Conservation (phyloP, 768 basidiomycete species). For the Artomyces pyxidatus region DNA sequence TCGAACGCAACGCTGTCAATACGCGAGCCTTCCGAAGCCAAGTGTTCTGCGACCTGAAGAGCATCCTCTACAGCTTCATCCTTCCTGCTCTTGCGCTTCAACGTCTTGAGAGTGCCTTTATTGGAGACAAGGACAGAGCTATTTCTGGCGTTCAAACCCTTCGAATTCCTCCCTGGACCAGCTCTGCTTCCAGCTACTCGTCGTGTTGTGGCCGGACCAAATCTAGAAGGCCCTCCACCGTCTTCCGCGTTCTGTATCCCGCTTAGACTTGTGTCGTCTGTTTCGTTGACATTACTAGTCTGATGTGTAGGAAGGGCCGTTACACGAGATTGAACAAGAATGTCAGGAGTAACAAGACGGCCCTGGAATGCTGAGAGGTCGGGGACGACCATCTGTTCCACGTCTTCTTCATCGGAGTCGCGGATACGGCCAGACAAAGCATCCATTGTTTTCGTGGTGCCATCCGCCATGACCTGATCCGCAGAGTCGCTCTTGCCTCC, state of each 20-base stretch:
- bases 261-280: too few relatives aligned
- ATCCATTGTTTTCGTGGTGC: too few relatives aligned
- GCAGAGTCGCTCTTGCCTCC: too few relatives aligned
- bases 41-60: slow-evolving; percentile 6
- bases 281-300: too few relatives aligned
- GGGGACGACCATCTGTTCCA: background rate
- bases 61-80: background rate
- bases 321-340: background rate
- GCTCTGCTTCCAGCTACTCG: background rate
- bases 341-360: background rate
- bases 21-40: slow-evolving; percentile 4
- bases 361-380: background rate
- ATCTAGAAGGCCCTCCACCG: background rate
- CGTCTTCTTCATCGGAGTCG: background rate
- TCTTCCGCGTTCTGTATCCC: too few relatives aligned
- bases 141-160: background rate
- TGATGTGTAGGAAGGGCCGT: background rate
- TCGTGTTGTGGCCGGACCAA: background rate
- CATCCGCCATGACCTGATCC: too few relatives aligned
- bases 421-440: too few relatives aligned
- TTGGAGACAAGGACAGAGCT: background rate
- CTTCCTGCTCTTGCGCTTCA: slow-evolving; percentile 1
- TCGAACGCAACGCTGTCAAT: background rate
- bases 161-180: background rate
- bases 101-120: slow-evolving; percentile 5